Evolutionary conservation across 192 early-diverging fungal species (phyloP), one percentile per base, ranked within the genome.

Genomic region (Coemansia sp.): DNA sequence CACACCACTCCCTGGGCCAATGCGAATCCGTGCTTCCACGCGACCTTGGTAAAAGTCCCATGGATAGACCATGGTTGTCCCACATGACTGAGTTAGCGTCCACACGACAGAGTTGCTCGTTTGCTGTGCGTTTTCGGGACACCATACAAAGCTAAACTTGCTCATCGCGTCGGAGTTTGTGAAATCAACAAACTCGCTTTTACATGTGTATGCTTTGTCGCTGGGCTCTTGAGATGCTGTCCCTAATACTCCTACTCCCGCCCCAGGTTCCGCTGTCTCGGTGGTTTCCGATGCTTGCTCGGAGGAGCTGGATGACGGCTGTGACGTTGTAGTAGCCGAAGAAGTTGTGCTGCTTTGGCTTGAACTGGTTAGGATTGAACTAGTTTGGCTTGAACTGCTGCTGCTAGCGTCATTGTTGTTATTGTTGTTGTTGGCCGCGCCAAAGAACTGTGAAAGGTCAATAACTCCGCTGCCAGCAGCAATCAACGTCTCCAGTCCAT

Each of bases 61-160:
- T 3, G 73, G 73, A 19, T 82, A 82, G 14, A 82, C 64, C 66
- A 82, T 73, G 12, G 73, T 82, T 20, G 67, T 82, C 19, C 79
- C 79, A 35, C 79, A 82, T 24, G 66, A 54, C 22, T 50, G 55
- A 12, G 79, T 76, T 18, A 82, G 64, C 20, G 55, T 47, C 73
- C 71, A 75, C 1, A 66, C 63, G 3, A 81, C 68, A 32, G 73
- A 66, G 41, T 73, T 57, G 18, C 59, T 50, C 7, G 72, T 71
- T 53, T 74, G 64, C 16, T 75, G 68, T 27, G 78, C 66, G 52
- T 81, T 81, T 45, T 81, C 54, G 2, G 78, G 78, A 32, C 78
- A 81, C 78, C 78, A 81, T 12, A 69, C 69, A 29, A 72, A 64
- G 48, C 57, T 64, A 38, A 81, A 75, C 59, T 75, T 69, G 48